Percentiles rank a stretch among this genome's conserved stretches.
phyloP scores from a whole-genome alignment of 371 early-diverging fungal species.

The Rhizopus microsporus region DNA sequence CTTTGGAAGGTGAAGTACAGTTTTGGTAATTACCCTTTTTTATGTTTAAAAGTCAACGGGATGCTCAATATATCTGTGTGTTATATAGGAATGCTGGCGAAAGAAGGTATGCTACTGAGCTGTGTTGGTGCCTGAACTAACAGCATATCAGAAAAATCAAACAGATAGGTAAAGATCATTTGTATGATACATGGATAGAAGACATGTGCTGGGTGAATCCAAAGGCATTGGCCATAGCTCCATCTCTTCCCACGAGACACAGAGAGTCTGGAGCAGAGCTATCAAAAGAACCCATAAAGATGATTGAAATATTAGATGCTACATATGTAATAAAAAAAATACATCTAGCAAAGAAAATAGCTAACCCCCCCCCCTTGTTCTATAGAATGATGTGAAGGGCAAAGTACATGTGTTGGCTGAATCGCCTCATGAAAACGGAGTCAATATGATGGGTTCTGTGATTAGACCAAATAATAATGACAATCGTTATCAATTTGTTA shows the following conservation, averaged over 20 bases:
- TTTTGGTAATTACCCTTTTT: constrained; percentile 29
- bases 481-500: constrained; percentile 33
- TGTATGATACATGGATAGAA: constrained; percentile 37
- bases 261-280: background rate
- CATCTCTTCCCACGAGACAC: background rate
- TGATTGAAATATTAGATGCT: constrained; percentile 17
- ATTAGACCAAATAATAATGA: constrained; percentile 13
- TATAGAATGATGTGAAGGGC: constrained; percentile 24
- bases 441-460: constrained; percentile 22
- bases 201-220: constrained; percentile 40
- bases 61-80: background rate
- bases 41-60: background rate
- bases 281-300: constrained; percentile 13
- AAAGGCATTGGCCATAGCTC: constrained; percentile 26
- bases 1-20: constrained; percentile 37
- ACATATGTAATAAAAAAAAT: constrained; percentile 13
- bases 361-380: background rate
- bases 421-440: constrained; percentile 34
- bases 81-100: constrained; percentile 19
- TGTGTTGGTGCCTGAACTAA: background rate
- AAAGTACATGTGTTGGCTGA: constrained; percentile 24
- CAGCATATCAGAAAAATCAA: constrained; percentile 22
- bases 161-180: constrained; percentile 20
- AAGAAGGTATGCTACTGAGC: constrained; percentile 9
- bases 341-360: background rate